Percentiles rank a stretch among this genome's conserved stretches.
These are phyloP conservation scores for Candida suzukii DNA, from an alignment of 805 yeast species.

Conservation along the genomic window DNA sequence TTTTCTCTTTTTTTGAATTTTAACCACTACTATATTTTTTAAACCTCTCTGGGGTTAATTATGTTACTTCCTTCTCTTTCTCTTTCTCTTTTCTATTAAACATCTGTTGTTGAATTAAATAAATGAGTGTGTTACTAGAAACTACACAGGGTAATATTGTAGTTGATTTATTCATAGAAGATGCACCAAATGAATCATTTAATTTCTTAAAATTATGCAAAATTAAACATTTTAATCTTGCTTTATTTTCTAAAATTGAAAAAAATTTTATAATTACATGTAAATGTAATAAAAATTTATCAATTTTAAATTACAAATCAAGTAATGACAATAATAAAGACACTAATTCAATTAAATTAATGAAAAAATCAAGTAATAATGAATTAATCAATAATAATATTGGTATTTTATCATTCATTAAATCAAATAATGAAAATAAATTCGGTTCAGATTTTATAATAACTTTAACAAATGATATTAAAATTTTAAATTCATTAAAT, in stretches of 20 bases:
- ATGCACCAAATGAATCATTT: slow-evolving; percentile 30
- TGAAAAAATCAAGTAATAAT: slow-evolving; percentile 6
- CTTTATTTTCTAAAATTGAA: slow-evolving; percentile 40
- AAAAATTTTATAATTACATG: slow-evolving; percentile 19
- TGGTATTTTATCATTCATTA: slow-evolving; percentile 28
- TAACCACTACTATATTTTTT: no score
- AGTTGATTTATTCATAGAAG: slow-evolving; percentile 34
- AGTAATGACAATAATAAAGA: background rate
- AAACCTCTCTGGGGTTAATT: no score
- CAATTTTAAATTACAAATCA: background rate
- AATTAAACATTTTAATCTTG: slow-evolving; percentile 41
- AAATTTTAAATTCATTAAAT: slow-evolving; percentile 17
- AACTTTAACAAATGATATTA: slow-evolving; percentile 24
- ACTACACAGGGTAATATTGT: slow-evolving; percentile 41
- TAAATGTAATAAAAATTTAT: background rate
- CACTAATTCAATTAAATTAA: no score
- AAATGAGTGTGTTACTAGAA: slow-evolving; percentile 34
- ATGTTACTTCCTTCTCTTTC: no score
- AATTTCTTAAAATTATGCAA: slow-evolving; percentile 52
- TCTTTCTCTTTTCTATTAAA: no score
- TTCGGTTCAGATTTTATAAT: slow-evolving; percentile 32
- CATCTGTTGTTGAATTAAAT: no score
- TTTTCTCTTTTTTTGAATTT: no score
- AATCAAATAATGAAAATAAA: background rate
- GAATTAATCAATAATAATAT: slow-evolving; percentile 16